phyloP scores from a whole-genome alignment of 73 alveolate species.

The Paramecium primaurelia region DNA sequence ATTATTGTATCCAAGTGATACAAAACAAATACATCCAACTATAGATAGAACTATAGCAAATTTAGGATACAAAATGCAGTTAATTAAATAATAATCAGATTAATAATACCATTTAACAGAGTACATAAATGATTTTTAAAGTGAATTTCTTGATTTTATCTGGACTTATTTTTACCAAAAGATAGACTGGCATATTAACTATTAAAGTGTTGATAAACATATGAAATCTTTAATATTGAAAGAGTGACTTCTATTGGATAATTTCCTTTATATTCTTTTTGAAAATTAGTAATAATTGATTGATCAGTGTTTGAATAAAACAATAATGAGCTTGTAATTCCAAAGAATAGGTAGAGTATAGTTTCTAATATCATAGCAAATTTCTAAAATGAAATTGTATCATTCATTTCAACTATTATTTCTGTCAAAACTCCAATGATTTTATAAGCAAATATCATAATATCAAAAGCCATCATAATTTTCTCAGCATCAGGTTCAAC shows the following conservation, averaged over 20 bases:
- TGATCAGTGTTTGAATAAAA: neutral
- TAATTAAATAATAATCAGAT: neutral
- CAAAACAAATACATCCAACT: neutral
- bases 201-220: neutral
- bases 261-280: neutral
- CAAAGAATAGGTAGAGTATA: neutral
- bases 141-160: neutral
- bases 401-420: conserved; percentile 9
- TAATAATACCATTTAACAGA: neutral
- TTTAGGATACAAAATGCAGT: conserved; percentile 36
- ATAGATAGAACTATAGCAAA: conserved; percentile 1
- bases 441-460: conserved; percentile 1
- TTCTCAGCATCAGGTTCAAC: neutral
- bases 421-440: conserved; percentile 1
- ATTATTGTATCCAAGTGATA: neutral
- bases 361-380: neutral
- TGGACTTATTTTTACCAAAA: neutral
- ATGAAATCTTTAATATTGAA: neutral
- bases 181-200: neutral
- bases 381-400: neutral
- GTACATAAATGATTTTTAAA: neutral
- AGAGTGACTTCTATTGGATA: neutral
- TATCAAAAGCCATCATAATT: conserved; percentile 29
- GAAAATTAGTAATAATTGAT: neutral
- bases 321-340: neutral